Evolutionary conservation across 768 basidiomycete genomes (phyloP).

Genomic region (Xanthoconium stramineum): DNA sequence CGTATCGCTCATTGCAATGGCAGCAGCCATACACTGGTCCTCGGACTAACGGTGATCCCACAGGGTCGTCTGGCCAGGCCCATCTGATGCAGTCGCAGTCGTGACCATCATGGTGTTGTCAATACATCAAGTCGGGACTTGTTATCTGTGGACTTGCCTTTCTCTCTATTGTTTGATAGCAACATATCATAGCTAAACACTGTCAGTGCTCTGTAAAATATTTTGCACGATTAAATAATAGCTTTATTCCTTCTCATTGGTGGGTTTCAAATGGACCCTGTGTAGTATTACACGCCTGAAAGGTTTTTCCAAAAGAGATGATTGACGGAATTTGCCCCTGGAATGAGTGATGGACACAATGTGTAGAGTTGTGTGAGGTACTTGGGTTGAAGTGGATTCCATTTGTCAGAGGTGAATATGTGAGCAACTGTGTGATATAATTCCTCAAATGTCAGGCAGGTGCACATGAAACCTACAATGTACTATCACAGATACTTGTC

Average conservation of each 20-base stretch:
- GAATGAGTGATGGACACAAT: too few relatives aligned
- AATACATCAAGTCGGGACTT: too few relatives aligned
- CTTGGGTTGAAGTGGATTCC: too few relatives aligned
- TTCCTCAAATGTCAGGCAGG: neutral
- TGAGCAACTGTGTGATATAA: neutral
- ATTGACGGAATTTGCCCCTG: too few relatives aligned
- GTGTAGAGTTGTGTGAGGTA: too few relatives aligned
- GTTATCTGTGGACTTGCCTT: neutral
- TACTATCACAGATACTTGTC: too few relatives aligned
- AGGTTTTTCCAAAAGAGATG: too few relatives aligned
- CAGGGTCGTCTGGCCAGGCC: constrained; percentile 22
- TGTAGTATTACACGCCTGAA: too few relatives aligned
- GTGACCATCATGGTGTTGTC: neutral
- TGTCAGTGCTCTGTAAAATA: constrained; percentile 20
- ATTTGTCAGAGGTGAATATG: neutral
- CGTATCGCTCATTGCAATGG: constrained; percentile 33
- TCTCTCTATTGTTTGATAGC: neutral
- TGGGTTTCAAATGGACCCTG: too few relatives aligned
- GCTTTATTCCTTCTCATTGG: neutral
- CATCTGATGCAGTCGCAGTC: constrained; percentile 14
- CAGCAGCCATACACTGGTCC: constrained; percentile 36
- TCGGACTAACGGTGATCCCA: constrained; percentile 34
- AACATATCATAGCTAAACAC: constrained; percentile 9
- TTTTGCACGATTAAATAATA: constrained; percentile 12
- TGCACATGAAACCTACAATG: neutral